These are phyloP conservation scores for Chamaecrista fasciculata DNA, from an alignment of 306 rosid species.

Conservation along the genomic window DNA sequence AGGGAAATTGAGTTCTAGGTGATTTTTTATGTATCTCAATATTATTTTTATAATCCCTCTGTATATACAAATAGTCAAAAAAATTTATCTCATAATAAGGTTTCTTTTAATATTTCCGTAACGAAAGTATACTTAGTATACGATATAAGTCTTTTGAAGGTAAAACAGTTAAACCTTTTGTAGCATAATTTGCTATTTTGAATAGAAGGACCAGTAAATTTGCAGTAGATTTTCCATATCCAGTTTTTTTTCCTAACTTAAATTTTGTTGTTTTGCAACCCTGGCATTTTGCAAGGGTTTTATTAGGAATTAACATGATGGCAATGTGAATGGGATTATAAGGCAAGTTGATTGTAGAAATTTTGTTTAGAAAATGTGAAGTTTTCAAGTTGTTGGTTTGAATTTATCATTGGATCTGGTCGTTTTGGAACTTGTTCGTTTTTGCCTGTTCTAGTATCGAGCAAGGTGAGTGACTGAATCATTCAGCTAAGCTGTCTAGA, in stretches of 20 bases:
- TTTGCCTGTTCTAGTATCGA: background rate
- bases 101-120: background rate
- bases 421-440: background rate
- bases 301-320: background rate
- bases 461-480: background rate
- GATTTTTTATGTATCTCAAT: background rate
- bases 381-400: background rate
- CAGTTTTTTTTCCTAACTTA: background rate
- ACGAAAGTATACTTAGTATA: too few species aligned
- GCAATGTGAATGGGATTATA: background rate
- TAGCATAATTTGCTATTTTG: background rate
- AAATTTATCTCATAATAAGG: background rate
- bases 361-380: background rate
- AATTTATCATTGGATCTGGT: too few species aligned
- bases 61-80: background rate
- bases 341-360: background rate
- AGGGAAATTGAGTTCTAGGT: slow-evolving; percentile 1
- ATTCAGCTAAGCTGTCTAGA: background rate
- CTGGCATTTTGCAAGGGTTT: background rate
- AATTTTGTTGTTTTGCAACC: background rate
- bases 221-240: background rate
- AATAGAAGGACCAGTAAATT: background rate
- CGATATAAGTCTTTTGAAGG: background rate
- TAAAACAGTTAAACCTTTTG: background rate
- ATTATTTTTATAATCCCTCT: background rate